Percentiles rank a stretch among this genome's conserved stretches.
Conservation (phyloP, 2,329 filamentous ascomycete species). For the Phaeosphaeria sp. region DNA sequence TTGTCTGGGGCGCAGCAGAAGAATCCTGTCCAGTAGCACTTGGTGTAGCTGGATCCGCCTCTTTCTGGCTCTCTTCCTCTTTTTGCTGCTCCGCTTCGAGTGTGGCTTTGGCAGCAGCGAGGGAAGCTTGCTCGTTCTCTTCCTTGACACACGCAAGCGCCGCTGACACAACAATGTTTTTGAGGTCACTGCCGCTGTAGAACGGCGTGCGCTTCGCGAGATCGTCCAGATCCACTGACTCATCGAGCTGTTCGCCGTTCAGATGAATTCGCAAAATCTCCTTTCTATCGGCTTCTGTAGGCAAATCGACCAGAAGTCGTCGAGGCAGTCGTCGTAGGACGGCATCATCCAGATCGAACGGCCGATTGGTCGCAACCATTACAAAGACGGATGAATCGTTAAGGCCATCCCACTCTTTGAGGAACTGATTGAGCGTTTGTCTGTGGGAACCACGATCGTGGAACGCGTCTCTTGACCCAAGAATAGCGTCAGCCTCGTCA, state of each 20-base stretch:
- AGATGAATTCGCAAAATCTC: constrained; percentile 77
- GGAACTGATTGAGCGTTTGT: constrained; percentile 94
- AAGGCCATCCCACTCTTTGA: constrained; percentile 96
- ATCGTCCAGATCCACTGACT: constrained; percentile 65
- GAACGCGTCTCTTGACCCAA: constrained; percentile 75
- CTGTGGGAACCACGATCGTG: constrained; percentile 75
- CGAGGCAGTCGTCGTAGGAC: constrained; percentile 79
- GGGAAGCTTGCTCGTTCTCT: constrained; percentile 61
- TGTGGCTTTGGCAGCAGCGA: constrained; percentile 29
- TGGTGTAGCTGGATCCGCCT: background rate
- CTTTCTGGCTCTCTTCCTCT: background rate
- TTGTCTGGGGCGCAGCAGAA: constrained; percentile 4
- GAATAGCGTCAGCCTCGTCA: constrained; percentile 93
- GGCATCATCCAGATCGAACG: constrained; percentile 91
- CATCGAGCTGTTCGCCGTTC: constrained; percentile 69
- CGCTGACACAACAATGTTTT: constrained; percentile 81
- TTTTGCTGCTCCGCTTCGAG: constrained; percentile 1
- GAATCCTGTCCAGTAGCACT: background rate
- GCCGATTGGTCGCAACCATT: constrained; percentile 96
- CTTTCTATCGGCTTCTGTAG: constrained; percentile 69
- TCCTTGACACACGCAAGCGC: constrained; percentile 81
- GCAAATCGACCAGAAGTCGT: constrained; percentile 76
- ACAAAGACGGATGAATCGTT: constrained; percentile 86
- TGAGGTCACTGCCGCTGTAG: constrained; percentile 84
- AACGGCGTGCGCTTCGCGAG: constrained; percentile 74